Evolutionary conservation across 371 early-diverging fungal genomes (phyloP), one percentile per base, ranked within the genome.

Genomic region (Mortierella sp.): DNA sequence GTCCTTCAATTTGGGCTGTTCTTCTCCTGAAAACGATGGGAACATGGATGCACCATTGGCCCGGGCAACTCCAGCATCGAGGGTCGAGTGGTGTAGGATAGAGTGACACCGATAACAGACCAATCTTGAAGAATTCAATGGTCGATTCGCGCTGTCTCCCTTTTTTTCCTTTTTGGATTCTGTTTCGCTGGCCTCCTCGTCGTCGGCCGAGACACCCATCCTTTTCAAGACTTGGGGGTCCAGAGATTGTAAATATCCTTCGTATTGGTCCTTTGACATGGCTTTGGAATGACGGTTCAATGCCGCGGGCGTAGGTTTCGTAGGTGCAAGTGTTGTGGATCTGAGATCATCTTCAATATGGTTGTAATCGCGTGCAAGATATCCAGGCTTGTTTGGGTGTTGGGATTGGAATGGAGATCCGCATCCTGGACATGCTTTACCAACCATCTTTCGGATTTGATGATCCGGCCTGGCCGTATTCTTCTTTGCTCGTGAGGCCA

Each of bases 31-130:
- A 6, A 66, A 65, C 1, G 77, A 60, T 0, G 77, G 77, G 45
- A 76, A 76, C 5, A 61, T 24, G 4, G 74, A 47, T 34, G 34
- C n/a, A n/a, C n/a, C n/a, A n/a, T 7, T 10, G 34, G 34, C 34
- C 34, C 34, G 34, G 10, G 34, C 4, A 34, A 7, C 34, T 34
- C 63, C 54, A 13, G 60, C 57, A 43, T 64, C 34, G 0, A 69
- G 77, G 0, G 77, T 64, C 13, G 57, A 54, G 28, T 76, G 77
- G 22, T 76, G 69, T 16, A 60, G 48, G n/a, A 76, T 58, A 0
- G 77, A 76, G 24, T 76, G 77, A 28, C 77, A 76, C 8, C 77
- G 64, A 16, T 68, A 61, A 39, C 77, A 76, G 51, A 76, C 34
- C 1, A 76, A 21, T 5, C 77, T 40, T 12, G 51, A 3, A 8